These are phyloP conservation scores for Syncephalis fuscata DNA, from an alignment of 371 early-diverging fungal genomes.

Conservation along the genomic window DNA sequence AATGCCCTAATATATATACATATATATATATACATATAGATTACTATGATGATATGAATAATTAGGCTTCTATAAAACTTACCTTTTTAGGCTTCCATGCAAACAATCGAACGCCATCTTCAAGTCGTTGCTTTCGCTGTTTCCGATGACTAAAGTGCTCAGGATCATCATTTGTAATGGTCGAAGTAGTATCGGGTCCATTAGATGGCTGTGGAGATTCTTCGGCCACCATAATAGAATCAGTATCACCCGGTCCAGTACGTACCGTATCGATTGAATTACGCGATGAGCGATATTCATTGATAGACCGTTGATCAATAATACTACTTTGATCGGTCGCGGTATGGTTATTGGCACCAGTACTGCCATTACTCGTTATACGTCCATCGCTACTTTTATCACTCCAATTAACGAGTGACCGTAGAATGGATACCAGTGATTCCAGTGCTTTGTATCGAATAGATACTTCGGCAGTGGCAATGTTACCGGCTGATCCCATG, in stretches of 20 bases:
- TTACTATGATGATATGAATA: too few species aligned
- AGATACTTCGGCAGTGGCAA: conserved; percentile 8
- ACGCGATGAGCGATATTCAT: too few species aligned
- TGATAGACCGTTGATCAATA: neutral
- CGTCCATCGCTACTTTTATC: conserved; percentile 1
- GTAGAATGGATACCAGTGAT: conserved; percentile 30
- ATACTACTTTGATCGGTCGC: neutral
- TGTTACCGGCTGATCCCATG: neutral
- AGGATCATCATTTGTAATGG: conserved; percentile 25
- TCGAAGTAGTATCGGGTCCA: too few species aligned
- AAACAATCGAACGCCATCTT: conserved; percentile 69
- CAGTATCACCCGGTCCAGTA: too few species aligned
- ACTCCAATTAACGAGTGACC: conserved; percentile 37
- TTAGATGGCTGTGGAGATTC: too few species aligned
- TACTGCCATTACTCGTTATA: conserved; percentile 1
- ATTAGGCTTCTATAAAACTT: too few species aligned
- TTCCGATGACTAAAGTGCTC: conserved; percentile 60
- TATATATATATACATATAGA: too few species aligned
- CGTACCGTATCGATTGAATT: too few species aligned
- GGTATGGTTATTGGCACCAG: too few species aligned
- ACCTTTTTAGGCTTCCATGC: conserved; percentile 74
- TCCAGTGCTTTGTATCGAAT: conserved; percentile 28
- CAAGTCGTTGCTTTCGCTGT: conserved; percentile 64
- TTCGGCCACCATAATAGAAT: too few species aligned
- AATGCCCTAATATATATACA: conserved; percentile 15